These are phyloP conservation scores for Leccinum subtestaceum DNA, from an alignment of 768 basidiomycete genomes.

Conservation along the genomic window DNA sequence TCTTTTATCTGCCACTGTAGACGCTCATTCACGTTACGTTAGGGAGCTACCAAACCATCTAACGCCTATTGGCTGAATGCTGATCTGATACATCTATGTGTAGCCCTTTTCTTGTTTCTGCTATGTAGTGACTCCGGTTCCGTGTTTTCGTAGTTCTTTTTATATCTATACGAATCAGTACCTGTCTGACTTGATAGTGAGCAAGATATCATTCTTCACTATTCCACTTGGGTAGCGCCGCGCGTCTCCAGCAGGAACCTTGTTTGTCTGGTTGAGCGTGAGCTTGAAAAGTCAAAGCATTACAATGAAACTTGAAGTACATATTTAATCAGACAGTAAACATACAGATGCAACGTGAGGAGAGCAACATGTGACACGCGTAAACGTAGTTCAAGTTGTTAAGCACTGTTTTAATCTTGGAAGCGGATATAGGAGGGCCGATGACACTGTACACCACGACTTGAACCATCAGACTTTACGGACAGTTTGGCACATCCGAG, in stretches of 20 bases:
- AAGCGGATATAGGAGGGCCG: too few relatives aligned
- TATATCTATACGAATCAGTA: constrained; percentile 26
- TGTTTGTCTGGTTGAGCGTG: too few relatives aligned
- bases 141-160: constrained; percentile 8
- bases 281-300: too few relatives aligned
- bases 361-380: too few relatives aligned
- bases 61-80: constrained; percentile 10
- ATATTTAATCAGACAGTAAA: not conserved
- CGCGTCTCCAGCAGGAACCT: too few relatives aligned
- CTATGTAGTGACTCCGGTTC: constrained; percentile 21
- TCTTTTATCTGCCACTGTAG: not conserved
- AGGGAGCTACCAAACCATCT: constrained; percentile 34
- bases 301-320: too few relatives aligned
- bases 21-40: constrained; percentile 5
- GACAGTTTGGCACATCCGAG: too few relatives aligned
- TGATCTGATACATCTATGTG: constrained; percentile 21
- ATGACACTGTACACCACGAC: too few relatives aligned
- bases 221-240: not conserved
- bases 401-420: too few relatives aligned
- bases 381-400: too few relatives aligned
- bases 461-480: too few relatives aligned
- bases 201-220: constrained; percentile 6
- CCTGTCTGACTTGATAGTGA: constrained; percentile 6
- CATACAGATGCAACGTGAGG: not conserved
- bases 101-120: constrained; percentile 29